Percentiles rank a stretch among this genome's conserved stretches.
phyloP scores from a whole-genome alignment of 2,329 filamentous ascomycete species.

The Penicillium vulpinum region DNA sequence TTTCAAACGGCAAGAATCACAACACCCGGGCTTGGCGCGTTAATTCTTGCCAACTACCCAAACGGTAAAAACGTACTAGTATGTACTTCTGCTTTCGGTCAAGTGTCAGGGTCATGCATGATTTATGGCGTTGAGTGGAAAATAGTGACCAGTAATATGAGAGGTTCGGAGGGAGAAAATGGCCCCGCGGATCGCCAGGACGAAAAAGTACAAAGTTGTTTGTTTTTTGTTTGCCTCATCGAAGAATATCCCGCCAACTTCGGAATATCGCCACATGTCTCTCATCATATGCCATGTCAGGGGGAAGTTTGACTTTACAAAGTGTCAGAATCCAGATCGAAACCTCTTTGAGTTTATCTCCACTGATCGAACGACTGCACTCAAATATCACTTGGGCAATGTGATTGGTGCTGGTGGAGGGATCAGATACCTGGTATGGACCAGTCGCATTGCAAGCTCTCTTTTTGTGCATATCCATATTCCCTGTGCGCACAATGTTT shows the following conservation, averaged over 20 bases:
- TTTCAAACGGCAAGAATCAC: neutral
- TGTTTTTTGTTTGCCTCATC: neutral
- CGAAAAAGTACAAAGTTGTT: neutral
- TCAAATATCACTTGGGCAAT: neutral
- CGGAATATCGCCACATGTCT: neutral
- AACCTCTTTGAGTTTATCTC: neutral
- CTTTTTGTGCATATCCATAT: constrained; percentile 1
- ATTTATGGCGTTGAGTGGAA: neutral
- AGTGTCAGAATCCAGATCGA: neutral
- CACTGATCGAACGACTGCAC: constrained; percentile 2
- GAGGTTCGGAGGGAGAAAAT: neutral
- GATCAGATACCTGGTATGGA: neutral
- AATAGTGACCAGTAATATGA: neutral
- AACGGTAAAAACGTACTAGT: neutral
- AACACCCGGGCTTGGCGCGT: neutral
- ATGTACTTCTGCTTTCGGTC: neutral
- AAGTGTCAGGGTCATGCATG: constrained; percentile 5
- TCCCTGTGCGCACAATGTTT: neutral
- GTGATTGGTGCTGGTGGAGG: constrained; percentile 7
- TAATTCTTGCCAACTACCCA: neutral
- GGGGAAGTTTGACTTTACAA: neutral
- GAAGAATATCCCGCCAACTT: neutral
- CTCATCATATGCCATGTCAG: neutral
- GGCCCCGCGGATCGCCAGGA: constrained; percentile 9
- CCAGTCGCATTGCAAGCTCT: constrained; percentile 6